Conservation (phyloP, 2,329 filamentous ascomycete genomes). For the Beauveria scarabaeidicola region DNA sequence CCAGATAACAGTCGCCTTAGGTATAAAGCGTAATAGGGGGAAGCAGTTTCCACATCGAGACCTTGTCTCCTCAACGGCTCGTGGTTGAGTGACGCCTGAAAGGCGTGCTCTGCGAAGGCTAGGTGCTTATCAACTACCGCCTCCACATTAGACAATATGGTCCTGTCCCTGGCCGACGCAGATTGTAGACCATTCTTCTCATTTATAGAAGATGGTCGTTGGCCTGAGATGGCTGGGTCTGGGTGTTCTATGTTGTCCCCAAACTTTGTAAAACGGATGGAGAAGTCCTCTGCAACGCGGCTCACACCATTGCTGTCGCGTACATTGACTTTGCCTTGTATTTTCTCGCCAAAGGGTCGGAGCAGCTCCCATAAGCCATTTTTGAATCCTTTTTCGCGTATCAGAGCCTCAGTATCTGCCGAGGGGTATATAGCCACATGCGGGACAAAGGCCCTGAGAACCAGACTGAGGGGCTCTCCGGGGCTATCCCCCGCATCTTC, state of each 20-base stretch:
- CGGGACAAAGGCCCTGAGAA: conserved; percentile 80
- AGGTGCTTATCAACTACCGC: conserved; percentile 73
- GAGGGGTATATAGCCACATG: conserved; percentile 85
- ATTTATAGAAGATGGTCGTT: conserved; percentile 34
- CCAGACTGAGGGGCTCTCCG: conserved; percentile 53
- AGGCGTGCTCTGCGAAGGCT: conserved; percentile 60
- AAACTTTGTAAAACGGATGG: conserved; percentile 73
- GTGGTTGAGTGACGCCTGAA: conserved; percentile 28
- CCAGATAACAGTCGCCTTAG: conserved; percentile 75
- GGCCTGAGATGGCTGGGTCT: conserved; percentile 28
- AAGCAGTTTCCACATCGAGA: conserved; percentile 45
- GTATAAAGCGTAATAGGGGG: conserved; percentile 79
- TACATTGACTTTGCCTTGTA: conserved; percentile 82
- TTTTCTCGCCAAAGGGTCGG: conserved; percentile 80
- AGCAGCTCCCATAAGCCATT: conserved; percentile 77
- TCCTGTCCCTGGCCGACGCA: conserved; percentile 22
- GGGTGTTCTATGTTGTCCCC: conserved; percentile 48
- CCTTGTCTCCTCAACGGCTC: conserved; percentile 32
- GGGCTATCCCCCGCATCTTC: conserved; percentile 37
- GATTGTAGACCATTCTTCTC: conserved; percentile 20
- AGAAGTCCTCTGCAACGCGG: conserved; percentile 79
- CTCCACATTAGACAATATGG: conserved; percentile 58
- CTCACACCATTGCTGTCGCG: conserved; percentile 83
- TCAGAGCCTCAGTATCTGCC: conserved; percentile 70
- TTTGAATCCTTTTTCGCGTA: conserved; percentile 74